Evolutionary conservation across 2,329 filamentous ascomycete genomes (phyloP), one percentile per base, ranked within the genome.

Genomic region (Stenocarpella maydis): DNA sequence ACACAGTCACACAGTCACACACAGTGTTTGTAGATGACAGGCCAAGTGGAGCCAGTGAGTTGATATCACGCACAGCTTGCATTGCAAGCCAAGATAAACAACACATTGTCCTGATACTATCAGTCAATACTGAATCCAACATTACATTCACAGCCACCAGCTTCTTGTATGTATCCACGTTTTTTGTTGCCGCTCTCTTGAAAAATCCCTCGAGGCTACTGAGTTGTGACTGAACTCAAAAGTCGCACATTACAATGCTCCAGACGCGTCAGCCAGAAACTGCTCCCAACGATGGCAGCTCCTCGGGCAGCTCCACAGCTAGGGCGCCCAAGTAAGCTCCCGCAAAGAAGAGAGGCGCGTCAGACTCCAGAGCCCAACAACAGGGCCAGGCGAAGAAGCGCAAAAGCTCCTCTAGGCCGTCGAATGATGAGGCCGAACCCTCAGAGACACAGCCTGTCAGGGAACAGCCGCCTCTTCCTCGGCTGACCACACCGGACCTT

Each of bases 401-500:
- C n/a, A 66, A 55, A 26, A 66, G 17, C n/a, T 66, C 50, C 1
- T 9, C 26, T 19, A 10, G 9, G 19, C 39, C 50, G n/a, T 45
- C 52, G 2, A 47, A 49, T 12, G 47, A 55, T 9, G n/a, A 24
- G 2, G 4, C 58, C 41, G 58, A 17, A 14, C 58, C 41, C 21
- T 47, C 39, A 17, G n/a, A 43, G 39, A 37, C 41, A 2, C 24
- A 47, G 19, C 39, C 37, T 17, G 50, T 12, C 19, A 50, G 55
- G 52, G 24, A 37, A 19, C 50, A 45, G 28, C 39, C 37, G 26
- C 28, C 26, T 55, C 50, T 37, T 7, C 64, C 64, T 19, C 74
- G 74, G 10, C 55, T 75, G 28, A 76, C 74, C 8, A 74, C 73
- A 1, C 74, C 74, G 1, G 74, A 76, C 41, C 70, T 76, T 3